phyloP scores from a whole-genome alignment of 805 yeast genomes.

The Yamadazyma endophytica region DNA sequence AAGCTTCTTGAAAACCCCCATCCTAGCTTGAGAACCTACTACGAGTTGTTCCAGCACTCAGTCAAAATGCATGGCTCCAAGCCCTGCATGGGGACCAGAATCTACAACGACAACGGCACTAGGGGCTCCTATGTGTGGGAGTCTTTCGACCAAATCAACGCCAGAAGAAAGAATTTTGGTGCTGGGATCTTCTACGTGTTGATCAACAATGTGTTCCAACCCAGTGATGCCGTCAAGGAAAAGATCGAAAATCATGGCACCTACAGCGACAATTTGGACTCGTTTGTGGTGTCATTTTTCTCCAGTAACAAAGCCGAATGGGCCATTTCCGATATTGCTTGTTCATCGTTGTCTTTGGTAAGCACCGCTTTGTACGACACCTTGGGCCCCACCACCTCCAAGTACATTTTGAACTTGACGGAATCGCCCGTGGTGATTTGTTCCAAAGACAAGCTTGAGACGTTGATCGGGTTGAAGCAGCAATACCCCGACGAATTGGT shows the following conservation, averaged over 20 bases:
- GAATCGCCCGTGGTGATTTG: slow-evolving; percentile 49
- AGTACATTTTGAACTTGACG: slow-evolving; percentile 57
- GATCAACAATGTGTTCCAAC: slow-evolving; percentile 28
- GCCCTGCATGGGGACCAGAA: slow-evolving; percentile 47
- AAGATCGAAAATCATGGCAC: slow-evolving; percentile 17
- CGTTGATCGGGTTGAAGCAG: slow-evolving; percentile 25
- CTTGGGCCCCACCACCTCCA: slow-evolving; percentile 54
- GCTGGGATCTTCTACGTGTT: slow-evolving; percentile 33
- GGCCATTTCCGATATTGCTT: slow-evolving; percentile 66
- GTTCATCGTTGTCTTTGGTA: slow-evolving; percentile 44
- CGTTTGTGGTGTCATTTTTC: slow-evolving; percentile 53
- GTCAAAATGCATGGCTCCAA: slow-evolving; percentile 29
- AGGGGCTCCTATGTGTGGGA: slow-evolving; percentile 28
- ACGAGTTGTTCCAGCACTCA: slow-evolving; percentile 42
- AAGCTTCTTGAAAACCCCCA: slow-evolving; percentile 34
- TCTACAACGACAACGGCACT: slow-evolving; percentile 19
- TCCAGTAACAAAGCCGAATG: slow-evolving; percentile 63
- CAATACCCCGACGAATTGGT: slow-evolving; percentile 19
- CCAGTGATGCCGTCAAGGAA: slow-evolving; percentile 16
- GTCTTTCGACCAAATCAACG: slow-evolving; percentile 19
- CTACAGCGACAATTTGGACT: slow-evolving; percentile 13
- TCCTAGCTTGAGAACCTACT: slow-evolving; percentile 41
- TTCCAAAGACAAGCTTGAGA: slow-evolving; percentile 28
- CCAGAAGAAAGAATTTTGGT: slow-evolving; percentile 28
- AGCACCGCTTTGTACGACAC: slow-evolving; percentile 30